These are phyloP conservation scores for Fusarium irregulare DNA, from an alignment of 2,329 filamentous ascomycete genomes.

Conservation along the genomic window DNA sequence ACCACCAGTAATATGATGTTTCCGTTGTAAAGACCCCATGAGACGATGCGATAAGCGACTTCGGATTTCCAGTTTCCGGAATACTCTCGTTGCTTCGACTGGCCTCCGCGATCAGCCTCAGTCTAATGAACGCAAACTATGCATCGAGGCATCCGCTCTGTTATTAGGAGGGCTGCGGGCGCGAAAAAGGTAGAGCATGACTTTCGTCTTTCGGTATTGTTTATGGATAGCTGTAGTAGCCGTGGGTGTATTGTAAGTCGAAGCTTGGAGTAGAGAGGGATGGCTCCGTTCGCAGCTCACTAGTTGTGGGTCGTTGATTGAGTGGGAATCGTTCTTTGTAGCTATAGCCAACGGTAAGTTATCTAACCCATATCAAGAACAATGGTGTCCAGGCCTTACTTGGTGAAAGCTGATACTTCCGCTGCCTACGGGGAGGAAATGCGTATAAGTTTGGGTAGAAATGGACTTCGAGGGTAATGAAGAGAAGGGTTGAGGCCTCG, in stretches of 20 bases:
- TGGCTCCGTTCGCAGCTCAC: not conserved
- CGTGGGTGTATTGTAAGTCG: not conserved
- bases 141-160: not conserved
- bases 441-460: not conserved
- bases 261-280: no score
- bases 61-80: not conserved
- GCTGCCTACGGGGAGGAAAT: rapidly evolving
- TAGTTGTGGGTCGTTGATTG: not conserved
- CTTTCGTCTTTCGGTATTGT: not conserved
- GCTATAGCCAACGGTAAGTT: not conserved
- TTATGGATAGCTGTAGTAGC: not conserved
- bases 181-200: rapidly evolving
- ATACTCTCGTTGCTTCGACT: not conserved
- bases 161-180: not conserved
- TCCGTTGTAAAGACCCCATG: not conserved
- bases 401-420: not conserved
- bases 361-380: not conserved
- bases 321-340: not conserved
- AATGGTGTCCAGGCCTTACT: rapidly evolving
- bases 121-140: not conserved
- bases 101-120: not conserved
- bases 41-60: not conserved
- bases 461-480: not conserved
- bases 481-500: not conserved
- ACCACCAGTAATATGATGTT: not conserved